Evolutionary conservation across 768 basidiomycete genomes (phyloP).

Genomic region (Lactarius vividus): DNA sequence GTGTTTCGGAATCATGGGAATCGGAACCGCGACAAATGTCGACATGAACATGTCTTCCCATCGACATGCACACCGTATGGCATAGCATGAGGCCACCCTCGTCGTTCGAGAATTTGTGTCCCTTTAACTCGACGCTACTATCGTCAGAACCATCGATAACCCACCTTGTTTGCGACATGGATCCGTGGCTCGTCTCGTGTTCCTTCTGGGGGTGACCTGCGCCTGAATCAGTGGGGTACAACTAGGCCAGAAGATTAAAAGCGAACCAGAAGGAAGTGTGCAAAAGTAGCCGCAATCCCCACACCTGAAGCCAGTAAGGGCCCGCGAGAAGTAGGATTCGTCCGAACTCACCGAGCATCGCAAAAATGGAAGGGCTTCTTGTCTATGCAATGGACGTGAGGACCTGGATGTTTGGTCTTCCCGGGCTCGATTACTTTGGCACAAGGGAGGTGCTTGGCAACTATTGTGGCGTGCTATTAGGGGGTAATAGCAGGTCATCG

Average conservation of each 20-base stretch:
- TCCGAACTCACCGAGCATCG: constrained; percentile 40
- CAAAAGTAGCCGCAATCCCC: constrained; percentile 56
- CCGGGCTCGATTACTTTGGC: constrained; percentile 45
- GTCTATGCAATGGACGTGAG: constrained; percentile 48
- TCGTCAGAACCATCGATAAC: constrained; percentile 52
- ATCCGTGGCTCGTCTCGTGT: constrained; percentile 61
- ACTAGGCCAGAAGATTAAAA: neutral
- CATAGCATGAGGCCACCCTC: constrained; percentile 64
- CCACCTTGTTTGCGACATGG: constrained; percentile 59
- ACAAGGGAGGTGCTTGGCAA: constrained; percentile 50
- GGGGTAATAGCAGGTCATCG: no score
- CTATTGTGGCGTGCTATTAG: constrained; percentile 31
- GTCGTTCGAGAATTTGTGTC: constrained; percentile 51
- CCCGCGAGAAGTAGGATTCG: neutral
- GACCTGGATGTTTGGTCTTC: constrained; percentile 41
- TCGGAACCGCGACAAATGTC: constrained; percentile 49
- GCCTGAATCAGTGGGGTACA: neutral
- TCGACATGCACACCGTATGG: constrained; percentile 49
- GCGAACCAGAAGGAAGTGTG: constrained; percentile 50
- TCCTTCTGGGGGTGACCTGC: constrained; percentile 56
- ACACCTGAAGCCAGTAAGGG: constrained; percentile 38
- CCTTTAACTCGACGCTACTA: constrained; percentile 49
- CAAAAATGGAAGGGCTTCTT: constrained; percentile 51
- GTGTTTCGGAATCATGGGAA: constrained; percentile 45
- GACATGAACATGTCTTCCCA: constrained; percentile 57